A percentile compares a stretch with the other conserved stretches of the same genome.
These are phyloP conservation scores for Alloascoidea hylecoeti DNA, from an alignment of 805 yeast genomes.

Conservation along the genomic window DNA sequence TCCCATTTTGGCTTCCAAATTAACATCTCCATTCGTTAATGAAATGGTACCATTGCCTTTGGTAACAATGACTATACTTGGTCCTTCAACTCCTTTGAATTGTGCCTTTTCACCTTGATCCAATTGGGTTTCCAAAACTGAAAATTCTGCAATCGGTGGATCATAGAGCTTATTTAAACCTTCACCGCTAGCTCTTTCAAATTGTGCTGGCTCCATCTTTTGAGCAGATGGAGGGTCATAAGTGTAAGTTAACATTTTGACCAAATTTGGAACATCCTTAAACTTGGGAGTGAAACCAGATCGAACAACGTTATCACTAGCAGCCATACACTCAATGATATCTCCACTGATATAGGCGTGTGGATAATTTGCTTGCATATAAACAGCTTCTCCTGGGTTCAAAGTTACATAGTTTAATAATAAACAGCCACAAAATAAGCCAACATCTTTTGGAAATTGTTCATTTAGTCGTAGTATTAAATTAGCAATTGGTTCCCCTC, in stretches of 20 bases:
- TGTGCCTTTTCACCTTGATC: slow-evolving; percentile 35
- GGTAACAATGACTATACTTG: slow-evolving; percentile 76
- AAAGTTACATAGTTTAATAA: slow-evolving; percentile 79
- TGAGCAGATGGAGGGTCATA: slow-evolving; percentile 87
- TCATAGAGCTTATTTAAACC: slow-evolving; percentile 40
- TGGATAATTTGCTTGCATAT: slow-evolving; percentile 91
- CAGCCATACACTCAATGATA: slow-evolving; percentile 99
- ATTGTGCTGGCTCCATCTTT: slow-evolving; percentile 60
- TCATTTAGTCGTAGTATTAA: slow-evolving; percentile 64
- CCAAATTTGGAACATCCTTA: slow-evolving; percentile 86
- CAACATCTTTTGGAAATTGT: slow-evolving; percentile 90
- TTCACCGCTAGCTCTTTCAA: slow-evolving; percentile 22
- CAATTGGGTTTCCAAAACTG: slow-evolving; percentile 77
- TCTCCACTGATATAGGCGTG: slow-evolving; percentile 97
- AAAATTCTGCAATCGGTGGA: slow-evolving; percentile 95
- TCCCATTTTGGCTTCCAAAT: slow-evolving; percentile 48
- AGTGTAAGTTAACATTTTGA: slow-evolving; percentile 79
- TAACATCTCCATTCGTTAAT: slow-evolving; percentile 22
- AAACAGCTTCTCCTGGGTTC: slow-evolving; percentile 89
- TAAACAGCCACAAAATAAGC: slow-evolving; percentile 91
- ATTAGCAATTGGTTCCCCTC: slow-evolving; percentile 42
- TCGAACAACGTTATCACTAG: slow-evolving; percentile 94
- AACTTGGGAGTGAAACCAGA: slow-evolving; percentile 99
- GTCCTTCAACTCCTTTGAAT: slow-evolving; percentile 61
- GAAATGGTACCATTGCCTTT: slow-evolving; percentile 60